A percentile compares a stretch with the other conserved stretches of the same genome.
Conservation (phyloP, 2,329 filamentous ascomycete species). For the Daldinia sp. region DNA sequence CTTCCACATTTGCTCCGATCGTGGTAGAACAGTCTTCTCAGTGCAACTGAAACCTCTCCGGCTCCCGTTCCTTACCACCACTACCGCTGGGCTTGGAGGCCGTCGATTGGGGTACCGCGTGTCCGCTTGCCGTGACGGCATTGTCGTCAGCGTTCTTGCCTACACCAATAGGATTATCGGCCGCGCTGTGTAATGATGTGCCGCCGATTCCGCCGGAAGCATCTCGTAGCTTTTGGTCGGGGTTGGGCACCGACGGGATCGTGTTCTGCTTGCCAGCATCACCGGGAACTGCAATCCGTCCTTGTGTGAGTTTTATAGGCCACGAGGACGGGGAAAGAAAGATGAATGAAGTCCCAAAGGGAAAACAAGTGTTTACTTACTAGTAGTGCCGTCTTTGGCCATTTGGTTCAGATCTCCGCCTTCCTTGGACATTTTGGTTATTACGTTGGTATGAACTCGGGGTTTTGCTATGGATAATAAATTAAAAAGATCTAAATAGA, state of each 20-base stretch:
- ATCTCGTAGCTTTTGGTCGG: slow-evolving; percentile 31
- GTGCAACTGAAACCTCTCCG: slow-evolving; percentile 21
- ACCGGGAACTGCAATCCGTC: slow-evolving; percentile 34
- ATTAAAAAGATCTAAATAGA: not conserved
- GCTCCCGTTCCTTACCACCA: slow-evolving; percentile 44
- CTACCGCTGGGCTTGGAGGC: slow-evolving; percentile 36
- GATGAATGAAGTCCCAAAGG: not conserved
- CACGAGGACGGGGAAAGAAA: not conserved
- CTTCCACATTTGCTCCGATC: not conserved
- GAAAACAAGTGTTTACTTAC: slow-evolving; percentile 24
- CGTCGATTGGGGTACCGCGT: slow-evolving; percentile 37
- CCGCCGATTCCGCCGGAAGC: slow-evolving; percentile 37
- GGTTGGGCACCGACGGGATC: slow-evolving; percentile 44
- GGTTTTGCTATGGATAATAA: not conserved
- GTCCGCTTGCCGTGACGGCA: slow-evolving; percentile 42
- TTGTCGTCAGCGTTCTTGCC: slow-evolving; percentile 38
- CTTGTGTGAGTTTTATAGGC: slow-evolving; percentile 1
- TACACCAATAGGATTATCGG: slow-evolving; percentile 42
- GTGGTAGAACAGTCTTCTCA: not conserved
- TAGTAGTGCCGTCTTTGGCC: slow-evolving; percentile 45
- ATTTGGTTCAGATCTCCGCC: slow-evolving; percentile 44
- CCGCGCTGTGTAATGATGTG: slow-evolving; percentile 42
- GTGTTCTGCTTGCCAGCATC: slow-evolving; percentile 46
- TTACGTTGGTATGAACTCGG: not conserved
- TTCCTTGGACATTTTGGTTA: slow-evolving; percentile 42